Base-by-base conservation (phyloP, 305 asterid species). In the Euphrasia arctica region DNA sequence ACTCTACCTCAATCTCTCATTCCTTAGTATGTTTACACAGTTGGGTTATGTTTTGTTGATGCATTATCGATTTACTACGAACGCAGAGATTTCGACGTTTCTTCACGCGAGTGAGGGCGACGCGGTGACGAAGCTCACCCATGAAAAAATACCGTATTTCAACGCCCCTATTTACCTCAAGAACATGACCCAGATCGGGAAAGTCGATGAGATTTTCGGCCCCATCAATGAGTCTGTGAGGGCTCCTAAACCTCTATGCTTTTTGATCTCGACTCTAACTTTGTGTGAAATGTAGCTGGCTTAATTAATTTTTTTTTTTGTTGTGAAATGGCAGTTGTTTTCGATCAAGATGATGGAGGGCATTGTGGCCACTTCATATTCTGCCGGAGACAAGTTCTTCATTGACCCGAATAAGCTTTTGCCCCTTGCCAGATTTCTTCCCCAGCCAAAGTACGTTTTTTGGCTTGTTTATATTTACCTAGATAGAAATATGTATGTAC, bases 271-370 rank as follows among this genome's bases (percentile, higher is more conserved):
- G 3, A 55, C 22, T 28, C 22, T 4, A 9, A 4, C 7, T 36
- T 28, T n/a, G 10, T 55, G 4, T 4, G 42, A 29, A 55, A 28
- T 9, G 2, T 25, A 11, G 9, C 5, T 25, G 36, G 14, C 10
- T 54, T 14, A 27, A 29, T 39, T 52, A 32, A 9, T n/a, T 8
- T 12, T 27, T 47, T 11, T 3, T 64, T 15, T 63, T n/a, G 22
- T 18, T 27, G 36, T 54, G 14, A 54, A 9, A 10, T 55, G 82
- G 82, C 62, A 89, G 96, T 66, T 60, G 28, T 89, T 89, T 64
- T 93, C 97, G 4, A 62, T 90, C 55, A 89, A 92, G 75, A 91
- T 89, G 97, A 79, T 78, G 87, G 98, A 89, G 71, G 97, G 98
- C 39, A 85, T 89, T 54, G 88, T 92, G 9, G 97, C 98, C 0